Evolutionary conservation across 2,329 filamentous ascomycete genomes (phyloP), one percentile per base, ranked within the genome.

Genomic region (Colletotrichum abscissum): DNA sequence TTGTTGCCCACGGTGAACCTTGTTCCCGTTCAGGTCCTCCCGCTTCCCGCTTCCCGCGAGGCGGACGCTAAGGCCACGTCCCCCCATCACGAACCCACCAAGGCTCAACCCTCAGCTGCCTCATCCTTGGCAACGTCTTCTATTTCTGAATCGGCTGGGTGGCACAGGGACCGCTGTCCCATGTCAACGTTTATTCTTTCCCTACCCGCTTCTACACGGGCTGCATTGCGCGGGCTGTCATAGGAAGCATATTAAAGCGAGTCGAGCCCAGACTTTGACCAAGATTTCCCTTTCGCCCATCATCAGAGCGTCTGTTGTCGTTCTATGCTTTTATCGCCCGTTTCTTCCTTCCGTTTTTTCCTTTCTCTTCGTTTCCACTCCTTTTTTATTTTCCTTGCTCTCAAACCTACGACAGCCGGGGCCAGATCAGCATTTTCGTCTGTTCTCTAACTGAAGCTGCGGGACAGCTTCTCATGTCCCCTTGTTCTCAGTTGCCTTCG

Each of bases 401-500:
- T 74, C 73, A 74, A 56, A 54, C 67, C 67, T 57, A 68, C 69
- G 73, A 74, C 69, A 66, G 60, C 62, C 22, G 60, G 71, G 55
- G 65, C 26, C 38, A 38, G 62, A 71, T 46, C 67, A 71, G 68
- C 58, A 60, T 70, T 74, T 71, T 65, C 68, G 67, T 74, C 75
- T 72, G 60, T 69, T 72, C 54, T 77, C 72, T 65, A 67, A 71
- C 76, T 69, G 76, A 80, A 79, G 81, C 83, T 79, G 83, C 83
- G 56, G 83, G 82, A 79, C 82, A 79, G 80, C 81, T 82, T 80
- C 79, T 69, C 63, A 74, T 77, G 75, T 78, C 59, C 67, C 73
- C 73, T 77, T 77, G 62, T 72, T 74, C 73, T 74, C 69, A 73
- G 75, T 76, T 75, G 30, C 69, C 68, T 75, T 75, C 57, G 30